Base-by-base conservation (phyloP, 176 grass and related monocot genomes). In the Bromus sterilis region DNA sequence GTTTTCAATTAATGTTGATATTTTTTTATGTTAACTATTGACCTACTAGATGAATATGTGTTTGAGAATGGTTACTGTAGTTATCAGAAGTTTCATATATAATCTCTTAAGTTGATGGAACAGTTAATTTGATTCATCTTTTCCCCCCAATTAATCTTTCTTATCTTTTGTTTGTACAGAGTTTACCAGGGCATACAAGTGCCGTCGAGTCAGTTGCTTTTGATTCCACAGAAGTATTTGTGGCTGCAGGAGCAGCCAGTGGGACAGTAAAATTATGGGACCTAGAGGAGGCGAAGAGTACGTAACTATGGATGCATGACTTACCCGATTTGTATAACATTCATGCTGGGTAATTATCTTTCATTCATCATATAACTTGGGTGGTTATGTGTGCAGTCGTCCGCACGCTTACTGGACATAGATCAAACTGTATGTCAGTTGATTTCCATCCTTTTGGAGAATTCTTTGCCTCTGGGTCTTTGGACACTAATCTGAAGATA, bases 391-490 rank as follows among this genome's bases (percentile, higher is more conserved):
- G 51, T 88, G 72, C 84, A 98, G 95, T 98, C 67, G 86, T 98
- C 70, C 86, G 92, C 68, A 95, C 95, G 37, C 90, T 98, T 65
- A 94, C 92, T 9, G 92, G 95, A 40, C 95, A 98, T 39, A 91
- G 95, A 56, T 98, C 92, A 39, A 98, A 98, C 56, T 94, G 90
- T 72, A 95, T 91, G 85, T 94, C 90, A 53, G 88, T 98, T 81
- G 95, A 98, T 88, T 98, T 95, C 72, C 95, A 98, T 90, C 95
- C 95, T 49, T 98, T 98, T 74, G 95, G 92, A 8, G 92, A 98
- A 72, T 94, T 98, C 78, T 98, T 98, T 35, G 95, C 95, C 53
- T 98, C 95, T 56, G 95, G 92, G 51, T 98, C 95, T 48, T 69
- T 94, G 80, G 92, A 98, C 85, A 98, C 95, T 76, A 98, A 98